Evolutionary conservation across 2,329 filamentous ascomycete genomes (phyloP), one percentile per base, ranked within the genome.

Genomic region (Tolypocladium capitatum): DNA sequence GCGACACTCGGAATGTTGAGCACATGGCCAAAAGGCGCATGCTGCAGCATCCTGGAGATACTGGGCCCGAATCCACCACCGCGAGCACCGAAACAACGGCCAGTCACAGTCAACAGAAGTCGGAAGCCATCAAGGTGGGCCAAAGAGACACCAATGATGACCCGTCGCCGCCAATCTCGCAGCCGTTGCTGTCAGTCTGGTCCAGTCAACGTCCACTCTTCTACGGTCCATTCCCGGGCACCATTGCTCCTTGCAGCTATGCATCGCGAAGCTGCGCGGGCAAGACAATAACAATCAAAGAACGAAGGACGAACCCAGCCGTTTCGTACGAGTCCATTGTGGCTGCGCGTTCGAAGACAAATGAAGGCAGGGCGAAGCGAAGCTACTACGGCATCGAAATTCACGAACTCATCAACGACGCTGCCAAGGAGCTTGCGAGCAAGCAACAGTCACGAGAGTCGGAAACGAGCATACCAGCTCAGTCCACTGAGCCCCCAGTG

Each of bases 361-460:
- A 78, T 52, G 76, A 83, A 48, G 83, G 84, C 2, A 74, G 80
- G 49, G 85, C 85, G 2, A 79, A 78, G 57, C 79, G 79, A 56
- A 83, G 82, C 56, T 97, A 90, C 66, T 98, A 95, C 62, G 92
- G 92, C 10, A 84, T 98, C 53, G 84, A 95, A 43, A 92, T 98
- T 32, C 89, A 96, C 63, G 73, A 80, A 48, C 69, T 98, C 35
- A 75, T 97, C 49, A 82, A 86, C 48, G 76, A 83, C 16, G 84
- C 84, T 3, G 70, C 78, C 46, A 75, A 76, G 20, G 80, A 88
- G 52, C 66, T 76, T 10, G 67, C 71, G 34, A 64, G 66, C 54
- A 60, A 57, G 52, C 49, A 49, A 41, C 46, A 64, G 47, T 48
- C 53, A 1, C 57, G 53, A 43, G 53, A 56, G 2, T 43, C 51